Percentiles rank a stretch among this genome's conserved stretches.
phyloP scores from a whole-genome alignment of 2,329 filamentous ascomycete species.

The Aspergillus melleus region DNA sequence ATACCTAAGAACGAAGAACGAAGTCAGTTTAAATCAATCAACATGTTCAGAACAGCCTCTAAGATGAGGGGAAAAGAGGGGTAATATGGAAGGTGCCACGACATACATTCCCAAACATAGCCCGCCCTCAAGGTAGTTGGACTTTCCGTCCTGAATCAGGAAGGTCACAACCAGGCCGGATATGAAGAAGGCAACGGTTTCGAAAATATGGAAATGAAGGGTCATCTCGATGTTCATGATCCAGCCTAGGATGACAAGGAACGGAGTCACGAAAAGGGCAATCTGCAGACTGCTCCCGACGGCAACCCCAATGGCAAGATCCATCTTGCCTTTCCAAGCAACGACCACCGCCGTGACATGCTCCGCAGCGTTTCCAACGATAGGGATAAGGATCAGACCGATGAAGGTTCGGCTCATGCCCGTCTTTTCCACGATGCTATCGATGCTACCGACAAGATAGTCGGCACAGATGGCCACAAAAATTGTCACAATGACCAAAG shows the following conservation, averaged over 20 bases:
- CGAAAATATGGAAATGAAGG: constrained; percentile 77
- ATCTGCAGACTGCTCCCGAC: constrained; percentile 83
- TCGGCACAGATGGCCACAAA: constrained; percentile 74
- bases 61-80: background rate
- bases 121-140: constrained; percentile 79
- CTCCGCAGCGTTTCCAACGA: constrained; percentile 78
- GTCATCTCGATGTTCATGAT: constrained; percentile 72
- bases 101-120: constrained; percentile 63
- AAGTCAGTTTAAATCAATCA: background rate
- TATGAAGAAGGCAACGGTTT: constrained; percentile 75
- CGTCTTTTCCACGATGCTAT: constrained; percentile 66
- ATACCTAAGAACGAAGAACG: constrained; percentile 29
- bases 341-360: constrained; percentile 81
- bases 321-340: constrained; percentile 70
- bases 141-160: constrained; percentile 77
- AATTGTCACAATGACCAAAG: constrained; percentile 69
- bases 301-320: constrained; percentile 72
- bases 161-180: constrained; percentile 72
- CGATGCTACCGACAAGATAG: constrained; percentile 74
- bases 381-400: constrained; percentile 74
- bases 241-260: constrained; percentile 79
- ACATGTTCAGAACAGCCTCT: background rate
- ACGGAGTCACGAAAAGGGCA: constrained; percentile 76
- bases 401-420: constrained; percentile 80
- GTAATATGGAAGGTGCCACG: background rate